Conservation (phyloP, 164 flowering plant genomes). For the Vitis rotundifolia region DNA sequence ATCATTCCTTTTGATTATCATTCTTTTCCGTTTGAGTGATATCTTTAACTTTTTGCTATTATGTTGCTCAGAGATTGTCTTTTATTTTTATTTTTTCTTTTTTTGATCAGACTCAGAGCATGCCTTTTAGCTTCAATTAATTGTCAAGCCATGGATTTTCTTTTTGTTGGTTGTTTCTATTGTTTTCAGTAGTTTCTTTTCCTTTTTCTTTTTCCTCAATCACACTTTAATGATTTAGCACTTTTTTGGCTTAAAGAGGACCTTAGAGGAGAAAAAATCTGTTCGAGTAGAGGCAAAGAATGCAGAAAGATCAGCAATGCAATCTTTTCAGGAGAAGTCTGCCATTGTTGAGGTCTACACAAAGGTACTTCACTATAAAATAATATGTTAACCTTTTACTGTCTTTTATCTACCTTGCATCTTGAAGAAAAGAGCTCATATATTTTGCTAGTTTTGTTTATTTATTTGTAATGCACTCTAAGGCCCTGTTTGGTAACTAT, state of each 20-base stretch:
- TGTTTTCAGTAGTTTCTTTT: not conserved
- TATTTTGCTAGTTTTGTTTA: not conserved
- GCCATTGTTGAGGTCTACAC: conserved; percentile 59
- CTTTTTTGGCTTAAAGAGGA: conserved; percentile 39
- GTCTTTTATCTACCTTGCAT: not conserved
- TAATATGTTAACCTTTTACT: not conserved
- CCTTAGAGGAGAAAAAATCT: conserved; percentile 24
- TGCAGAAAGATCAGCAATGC: conserved; percentile 69
- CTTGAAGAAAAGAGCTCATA: no score
- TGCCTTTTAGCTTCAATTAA: no score
- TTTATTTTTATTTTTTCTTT: no score
- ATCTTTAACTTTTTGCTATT: no score
- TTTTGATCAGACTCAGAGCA: no score
- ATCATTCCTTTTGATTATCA: no score
- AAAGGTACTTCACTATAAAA: conserved; percentile 45
- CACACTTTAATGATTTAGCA: not conserved
- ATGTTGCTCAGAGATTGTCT: no score
- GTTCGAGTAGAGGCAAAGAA: conserved; percentile 45
- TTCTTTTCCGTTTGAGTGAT: no score
- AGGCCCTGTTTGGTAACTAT: no score
- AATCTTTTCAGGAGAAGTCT: conserved; percentile 64
- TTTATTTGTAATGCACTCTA: not conserved
- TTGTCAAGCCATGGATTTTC: not conserved
- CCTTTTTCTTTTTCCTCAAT: not conserved
- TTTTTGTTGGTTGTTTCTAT: not conserved